Base-by-base conservation (phyloP, 768 basidiomycete species). In the Basidioascus undulatus region DNA sequence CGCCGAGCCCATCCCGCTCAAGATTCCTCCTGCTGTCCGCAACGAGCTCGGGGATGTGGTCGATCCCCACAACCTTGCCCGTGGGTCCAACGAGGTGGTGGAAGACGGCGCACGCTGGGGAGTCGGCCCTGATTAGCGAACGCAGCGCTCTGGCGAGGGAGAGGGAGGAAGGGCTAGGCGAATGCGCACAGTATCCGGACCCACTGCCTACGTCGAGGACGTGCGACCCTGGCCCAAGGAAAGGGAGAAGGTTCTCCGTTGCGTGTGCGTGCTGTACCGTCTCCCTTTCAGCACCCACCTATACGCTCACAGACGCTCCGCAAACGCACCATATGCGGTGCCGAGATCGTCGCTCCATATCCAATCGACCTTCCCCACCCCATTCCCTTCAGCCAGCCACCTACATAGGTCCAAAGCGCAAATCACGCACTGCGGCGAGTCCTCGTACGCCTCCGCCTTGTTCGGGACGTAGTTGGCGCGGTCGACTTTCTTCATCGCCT, bases 291-390 rank as follows among this genome's bases (percentile, higher is more conserved):
- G 18, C 5, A 4, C 15, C 11, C n/a, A n/a, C n/a, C n/a, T n/a
- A n/a, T n/a, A n/a, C n/a, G n/a, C n/a, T n/a, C n/a, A n/a, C n/a
- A n/a, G n/a, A n/a, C n/a, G n/a, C n/a, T n/a, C n/a, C n/a, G n/a
- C n/a, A n/a, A n/a, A n/a, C 53, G 39, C 76, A 78, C 87, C 28
- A 96, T 96, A 55, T 98, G 89, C 1, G 89, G 89, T 0, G 89
- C 89, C 30, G 78, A 82, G 46, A 98, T 94, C 0, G 89, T 98
- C 12, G 86, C 87, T 11, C 72, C 74, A 51, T 76, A 68, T 18
- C 47, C 44, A 21, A 51, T 57, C 42, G 55, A 15, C 28, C 28
- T 30, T 9, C n/a, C n/a, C n/a, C n/a, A n/a, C n/a, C n/a, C n/a
- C n/a, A n/a, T n/a, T n/a, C n/a, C n/a, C 10, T 30, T 30, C 10